Evolutionary conservation across 306 rosid genomes (phyloP), one percentile per base, ranked within the genome.

Genomic region (Acacia confusa): DNA sequence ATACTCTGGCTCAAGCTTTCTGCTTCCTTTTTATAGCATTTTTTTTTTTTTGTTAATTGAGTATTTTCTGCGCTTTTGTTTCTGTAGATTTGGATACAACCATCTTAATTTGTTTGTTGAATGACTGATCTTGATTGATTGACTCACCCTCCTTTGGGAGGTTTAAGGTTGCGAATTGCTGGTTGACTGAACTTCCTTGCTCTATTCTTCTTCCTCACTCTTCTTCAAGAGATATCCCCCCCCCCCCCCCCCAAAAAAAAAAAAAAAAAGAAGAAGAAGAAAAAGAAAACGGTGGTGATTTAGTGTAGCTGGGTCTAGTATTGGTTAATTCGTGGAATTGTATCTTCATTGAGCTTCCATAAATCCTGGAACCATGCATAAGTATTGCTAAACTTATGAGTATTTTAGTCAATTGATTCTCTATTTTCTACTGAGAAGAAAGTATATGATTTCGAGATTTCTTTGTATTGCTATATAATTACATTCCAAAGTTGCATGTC

Each of bases 1-100:
- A 25, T 44, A 14, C 52, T 20, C 20, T 19, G 73, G 67, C 25
- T 70, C 75, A 50, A 75, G 70, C 40, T 82, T 74, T 74, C 36
- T 68, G 48, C 75, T 75, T 82, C 64, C 74, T 36, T 80, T 76
- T 78, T 78, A 20, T 68, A 81, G 43, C 70, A 22, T 78, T 52
- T 74, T 57, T 77, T 50, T 60, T n/a, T n/a, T 48, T 83, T 74
- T 1, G 24, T 78, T 32, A 25, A 44, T 27, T 28, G 78, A 70
- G 44, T 45, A 75, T 75, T 85, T 86, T 89, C 82, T 19, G 86
- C 84, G 78, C 43, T 77, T 78, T 71, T 44, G 58, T 79, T 78
- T 79, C 75, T 64, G 20, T 67, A 79, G 78, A 71, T 82, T 70
- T 58, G 41, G 20, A 30, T 64, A 28, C 16, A 50, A 72, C 80